phyloP scores from a whole-genome alignment of 805 yeast genomes.

The Sugiyamaella marilandica region DNA sequence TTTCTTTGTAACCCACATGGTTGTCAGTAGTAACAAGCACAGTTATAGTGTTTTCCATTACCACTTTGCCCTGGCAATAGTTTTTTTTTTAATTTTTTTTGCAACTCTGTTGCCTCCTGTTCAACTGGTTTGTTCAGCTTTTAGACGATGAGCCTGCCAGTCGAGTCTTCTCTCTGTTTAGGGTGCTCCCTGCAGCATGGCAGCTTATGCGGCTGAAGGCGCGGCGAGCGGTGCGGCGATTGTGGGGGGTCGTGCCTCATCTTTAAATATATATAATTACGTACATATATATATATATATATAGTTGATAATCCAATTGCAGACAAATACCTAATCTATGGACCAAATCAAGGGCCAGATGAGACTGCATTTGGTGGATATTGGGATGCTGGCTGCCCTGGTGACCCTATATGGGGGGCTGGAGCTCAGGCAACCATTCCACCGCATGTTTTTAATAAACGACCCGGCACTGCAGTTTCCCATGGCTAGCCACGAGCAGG shows the following conservation, averaged over 20 bases:
- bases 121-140: neutral
- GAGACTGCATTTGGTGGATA: conserved; percentile 15
- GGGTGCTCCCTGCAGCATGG: no score
- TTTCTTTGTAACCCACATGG: conserved; percentile 90
- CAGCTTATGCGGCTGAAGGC: no score
- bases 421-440: conserved; percentile 49
- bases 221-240: no score
- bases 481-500: conserved; percentile 67
- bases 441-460: conserved; percentile 70
- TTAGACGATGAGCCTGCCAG: neutral
- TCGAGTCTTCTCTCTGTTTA: no score
- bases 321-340: no score
- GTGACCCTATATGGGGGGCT: conserved; percentile 8
- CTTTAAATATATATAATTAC: no score
- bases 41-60: conserved; percentile 53
- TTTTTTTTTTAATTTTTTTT: no score
- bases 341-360: neutral
- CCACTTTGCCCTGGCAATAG: no score
- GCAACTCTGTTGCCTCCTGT: no score
- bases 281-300: no score
- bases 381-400: conserved; percentile 12
- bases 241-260: neutral
- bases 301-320: no score
- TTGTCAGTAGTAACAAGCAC: conserved; percentile 89
- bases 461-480: conserved; percentile 82